Percentiles rank a stretch among this genome's conserved stretches.
These are phyloP conservation scores for Podila minutissima DNA, from an alignment of 192 early-diverging fungal genomes.

Conservation along the genomic window DNA sequence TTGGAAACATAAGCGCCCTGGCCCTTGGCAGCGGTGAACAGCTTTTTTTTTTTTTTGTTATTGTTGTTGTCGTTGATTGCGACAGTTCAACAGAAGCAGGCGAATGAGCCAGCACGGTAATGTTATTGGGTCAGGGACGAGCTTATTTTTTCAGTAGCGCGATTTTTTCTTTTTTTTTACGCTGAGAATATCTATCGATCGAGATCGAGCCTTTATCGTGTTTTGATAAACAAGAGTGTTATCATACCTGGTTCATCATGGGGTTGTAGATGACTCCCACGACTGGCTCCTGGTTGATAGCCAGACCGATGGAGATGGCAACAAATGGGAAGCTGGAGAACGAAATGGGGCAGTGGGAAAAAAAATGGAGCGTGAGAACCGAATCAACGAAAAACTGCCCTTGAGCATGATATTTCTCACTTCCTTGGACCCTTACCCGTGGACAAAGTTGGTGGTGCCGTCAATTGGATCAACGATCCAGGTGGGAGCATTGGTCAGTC, in stretches of 20 bases:
- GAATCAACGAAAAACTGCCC: too few relatives aligned
- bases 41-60: slow-evolving; percentile 14
- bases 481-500: slow-evolving; percentile 76
- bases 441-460: slow-evolving; percentile 83
- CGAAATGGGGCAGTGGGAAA: slow-evolving; percentile 55
- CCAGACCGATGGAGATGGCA: slow-evolving; percentile 86
- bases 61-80: background rate
- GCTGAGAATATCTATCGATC: background rate
- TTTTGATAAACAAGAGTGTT: background rate
- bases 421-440: slow-evolving; percentile 49
- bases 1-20: slow-evolving; percentile 71
- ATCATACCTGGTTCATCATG: slow-evolving; percentile 80
- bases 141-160: background rate
- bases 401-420: background rate
- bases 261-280: slow-evolving; percentile 95
- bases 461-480: slow-evolving; percentile 95
- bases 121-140: background rate
- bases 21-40: slow-evolving; percentile 66
- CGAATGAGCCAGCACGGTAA: background rate
- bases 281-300: slow-evolving; percentile 74
- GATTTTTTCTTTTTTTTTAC: background rate
- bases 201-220: too few relatives aligned
- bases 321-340: slow-evolving; percentile 80
- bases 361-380: background rate
- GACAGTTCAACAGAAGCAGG: slow-evolving; percentile 8